Evolutionary conservation across 1,139 yeast species (phyloP).

Genomic region (Suhomyces maxii): DNA sequence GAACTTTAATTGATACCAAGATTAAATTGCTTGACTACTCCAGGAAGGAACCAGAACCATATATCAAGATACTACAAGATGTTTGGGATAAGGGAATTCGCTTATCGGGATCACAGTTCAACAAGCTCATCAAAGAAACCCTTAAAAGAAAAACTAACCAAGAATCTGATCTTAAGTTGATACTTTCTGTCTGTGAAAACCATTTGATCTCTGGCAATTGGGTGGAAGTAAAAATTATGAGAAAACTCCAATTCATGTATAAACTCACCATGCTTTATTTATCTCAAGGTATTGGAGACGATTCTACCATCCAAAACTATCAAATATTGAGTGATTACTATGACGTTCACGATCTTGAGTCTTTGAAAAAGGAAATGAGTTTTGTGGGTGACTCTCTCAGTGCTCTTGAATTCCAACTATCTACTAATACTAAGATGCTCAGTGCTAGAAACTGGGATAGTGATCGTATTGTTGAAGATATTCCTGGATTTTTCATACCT

Average conservation of each 20-base stretch:
- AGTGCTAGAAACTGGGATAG: slow-evolving; percentile 11
- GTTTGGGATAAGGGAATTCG: slow-evolving; percentile 9
- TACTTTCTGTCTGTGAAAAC: slow-evolving; percentile 29
- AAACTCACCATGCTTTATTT: slow-evolving; percentile 22
- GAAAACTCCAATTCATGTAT: slow-evolving; percentile 28
- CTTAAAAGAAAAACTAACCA: slow-evolving; percentile 11
- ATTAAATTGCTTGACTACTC: slow-evolving; percentile 8
- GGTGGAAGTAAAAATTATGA: slow-evolving; percentile 25
- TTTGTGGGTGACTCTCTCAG: slow-evolving; percentile 10
- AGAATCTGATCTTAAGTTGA: slow-evolving; percentile 14
- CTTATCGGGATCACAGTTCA: slow-evolving; percentile 23
- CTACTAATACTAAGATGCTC: slow-evolving; percentile 3
- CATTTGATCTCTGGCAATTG: slow-evolving; percentile 33
- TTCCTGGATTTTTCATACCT: slow-evolving; percentile 29
- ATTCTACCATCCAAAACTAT: slow-evolving; percentile 19
- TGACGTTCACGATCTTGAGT: slow-evolving; percentile 16
- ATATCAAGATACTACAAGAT: slow-evolving; percentile 7
- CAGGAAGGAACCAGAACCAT: slow-evolving; percentile 1
- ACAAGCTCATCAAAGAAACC: slow-evolving; percentile 17
- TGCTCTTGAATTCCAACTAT: slow-evolving; percentile 12
- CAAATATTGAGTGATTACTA: slow-evolving; percentile 31
- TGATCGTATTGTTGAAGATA: slow-evolving; percentile 13
- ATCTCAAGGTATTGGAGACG: slow-evolving; percentile 15
- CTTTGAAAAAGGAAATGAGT: slow-evolving; percentile 11
- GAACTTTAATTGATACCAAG: slow-evolving; percentile 20